Percentiles rank a stretch among this genome's conserved stretches.
phyloP scores from a whole-genome alignment of 108 stramenopile genomes.

The Phaeodactylum tricornutum region DNA sequence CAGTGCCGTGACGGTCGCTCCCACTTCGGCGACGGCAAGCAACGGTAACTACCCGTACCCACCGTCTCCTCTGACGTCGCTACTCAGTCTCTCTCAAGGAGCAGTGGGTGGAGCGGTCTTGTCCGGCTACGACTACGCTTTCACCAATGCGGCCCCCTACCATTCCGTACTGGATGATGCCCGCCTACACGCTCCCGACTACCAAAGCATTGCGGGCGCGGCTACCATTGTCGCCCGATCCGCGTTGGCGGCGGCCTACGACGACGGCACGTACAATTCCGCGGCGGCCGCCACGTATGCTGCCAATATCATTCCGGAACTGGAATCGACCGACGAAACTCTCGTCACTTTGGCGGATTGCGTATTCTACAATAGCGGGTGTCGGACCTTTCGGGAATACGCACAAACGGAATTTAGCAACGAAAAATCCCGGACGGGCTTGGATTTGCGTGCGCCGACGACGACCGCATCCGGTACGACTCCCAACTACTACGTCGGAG shows the following conservation, averaged over 20 bases:
- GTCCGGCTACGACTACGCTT: constrained; percentile 73
- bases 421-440: constrained; percentile 37
- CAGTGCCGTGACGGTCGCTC: constrained; percentile 23
- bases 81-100: constrained; percentile 38
- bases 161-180: constrained; percentile 66
- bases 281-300: constrained; percentile 56
- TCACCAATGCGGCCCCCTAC: constrained; percentile 46
- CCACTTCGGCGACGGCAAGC: constrained; percentile 30
- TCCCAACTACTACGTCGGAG: constrained; percentile 71
- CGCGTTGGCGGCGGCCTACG: constrained; percentile 73
- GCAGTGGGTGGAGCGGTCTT: constrained; percentile 62
- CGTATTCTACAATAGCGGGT: constrained; percentile 57
- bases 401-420: constrained; percentile 46
- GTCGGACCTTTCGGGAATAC: constrained; percentile 45
- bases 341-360: constrained; percentile 45
- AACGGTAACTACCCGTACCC: constrained; percentile 58
- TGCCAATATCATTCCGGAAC: constrained; percentile 34
- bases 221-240: constrained; percentile 78
- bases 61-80: constrained; percentile 65
- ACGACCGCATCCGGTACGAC: constrained; percentile 43
- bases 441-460: constrained; percentile 32
- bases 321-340: constrained; percentile 37
- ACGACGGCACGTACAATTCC: constrained; percentile 49
- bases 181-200: constrained; percentile 29
- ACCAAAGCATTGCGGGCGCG: constrained; percentile 64